Conservation (phyloP, 2,329 filamentous ascomycete genomes). For the Pyrenophora graminea region DNA sequence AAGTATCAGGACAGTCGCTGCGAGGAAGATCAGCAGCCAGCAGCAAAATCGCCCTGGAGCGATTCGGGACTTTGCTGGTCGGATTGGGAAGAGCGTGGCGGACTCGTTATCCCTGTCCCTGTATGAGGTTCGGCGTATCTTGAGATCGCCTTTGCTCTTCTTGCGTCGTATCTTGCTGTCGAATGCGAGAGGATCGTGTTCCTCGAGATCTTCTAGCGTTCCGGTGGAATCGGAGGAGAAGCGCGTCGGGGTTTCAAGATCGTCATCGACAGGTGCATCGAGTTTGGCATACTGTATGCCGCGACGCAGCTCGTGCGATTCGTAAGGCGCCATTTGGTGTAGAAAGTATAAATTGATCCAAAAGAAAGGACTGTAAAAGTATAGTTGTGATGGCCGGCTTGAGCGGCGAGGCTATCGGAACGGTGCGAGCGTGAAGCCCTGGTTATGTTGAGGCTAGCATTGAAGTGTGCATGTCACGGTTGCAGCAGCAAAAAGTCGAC, state of each 20-base stretch:
- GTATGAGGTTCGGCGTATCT: slow-evolving; percentile 38
- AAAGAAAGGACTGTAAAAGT: not conserved
- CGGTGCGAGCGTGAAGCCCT: slow-evolving; percentile 17
- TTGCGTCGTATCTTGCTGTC: slow-evolving; percentile 49
- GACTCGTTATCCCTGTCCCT: slow-evolving; percentile 40
- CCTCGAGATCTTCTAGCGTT: slow-evolving; percentile 50
- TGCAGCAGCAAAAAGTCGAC: not conserved
- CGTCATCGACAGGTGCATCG: slow-evolving; percentile 41
- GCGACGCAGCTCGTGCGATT: slow-evolving; percentile 41
- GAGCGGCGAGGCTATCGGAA: slow-evolving; percentile 12
- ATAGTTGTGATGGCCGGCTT: not conserved
- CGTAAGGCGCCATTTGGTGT: slow-evolving; percentile 33
- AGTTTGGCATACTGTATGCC: slow-evolving; percentile 44
- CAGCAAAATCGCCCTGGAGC: slow-evolving; percentile 51
- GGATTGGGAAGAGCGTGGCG: slow-evolving; percentile 14
- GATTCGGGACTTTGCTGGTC: slow-evolving; percentile 32
- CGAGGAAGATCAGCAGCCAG: slow-evolving; percentile 50
- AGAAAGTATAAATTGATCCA: not conserved
- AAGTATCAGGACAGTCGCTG: slow-evolving; percentile 49
- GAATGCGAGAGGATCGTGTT: slow-evolving; percentile 53
- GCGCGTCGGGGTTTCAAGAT: slow-evolving; percentile 39
- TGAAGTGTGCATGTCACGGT: slow-evolving; percentile 3
- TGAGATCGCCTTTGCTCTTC: slow-evolving; percentile 43
- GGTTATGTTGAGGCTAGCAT: slow-evolving; percentile 13
- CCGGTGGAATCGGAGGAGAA: slow-evolving; percentile 44